phyloP scores from a whole-genome alignment of 2,329 filamentous ascomycete species.

The Fusarium udum region DNA sequence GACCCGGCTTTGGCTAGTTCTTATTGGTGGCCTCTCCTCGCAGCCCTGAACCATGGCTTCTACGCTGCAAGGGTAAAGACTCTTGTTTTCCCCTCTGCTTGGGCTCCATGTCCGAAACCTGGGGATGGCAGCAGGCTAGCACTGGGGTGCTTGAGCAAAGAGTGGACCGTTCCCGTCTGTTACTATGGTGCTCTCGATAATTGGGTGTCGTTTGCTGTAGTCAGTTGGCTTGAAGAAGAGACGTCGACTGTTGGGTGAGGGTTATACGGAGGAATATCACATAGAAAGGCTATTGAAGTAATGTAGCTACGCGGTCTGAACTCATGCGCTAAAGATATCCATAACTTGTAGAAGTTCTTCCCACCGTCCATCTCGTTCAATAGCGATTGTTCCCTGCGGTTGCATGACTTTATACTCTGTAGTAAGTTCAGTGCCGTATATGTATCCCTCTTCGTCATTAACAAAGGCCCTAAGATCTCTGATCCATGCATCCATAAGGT shows the following conservation, averaged over 20 bases:
- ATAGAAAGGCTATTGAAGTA: background rate
- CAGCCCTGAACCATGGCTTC: background rate
- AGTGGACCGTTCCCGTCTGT: background rate
- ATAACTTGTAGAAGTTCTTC: constrained; percentile 10
- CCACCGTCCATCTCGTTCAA: background rate
- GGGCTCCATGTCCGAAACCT: background rate
- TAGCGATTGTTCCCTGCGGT: background rate
- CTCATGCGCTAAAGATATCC: constrained; percentile 2
- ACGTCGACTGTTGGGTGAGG: background rate
- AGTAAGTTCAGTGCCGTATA: background rate
- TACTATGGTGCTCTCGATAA: background rate
- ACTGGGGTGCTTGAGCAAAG: background rate
- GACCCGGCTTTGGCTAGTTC: background rate
- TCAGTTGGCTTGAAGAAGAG: background rate
- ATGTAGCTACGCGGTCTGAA: accelerated
- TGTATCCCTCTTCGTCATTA: background rate
- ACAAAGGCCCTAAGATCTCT: background rate
- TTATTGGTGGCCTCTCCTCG: background rate
- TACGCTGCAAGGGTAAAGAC: background rate
- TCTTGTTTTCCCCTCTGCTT: background rate
- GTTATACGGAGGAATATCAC: no score
- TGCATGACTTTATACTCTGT: constrained; percentile 13
- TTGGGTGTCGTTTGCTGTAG: accelerated
- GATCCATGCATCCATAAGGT: background rate
- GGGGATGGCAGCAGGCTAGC: background rate